Evolutionary conservation across 495 filamentous ascomycete genomes (phyloP), one percentile per base, ranked within the genome.

Genomic region (Astrocystis sublimbata): DNA sequence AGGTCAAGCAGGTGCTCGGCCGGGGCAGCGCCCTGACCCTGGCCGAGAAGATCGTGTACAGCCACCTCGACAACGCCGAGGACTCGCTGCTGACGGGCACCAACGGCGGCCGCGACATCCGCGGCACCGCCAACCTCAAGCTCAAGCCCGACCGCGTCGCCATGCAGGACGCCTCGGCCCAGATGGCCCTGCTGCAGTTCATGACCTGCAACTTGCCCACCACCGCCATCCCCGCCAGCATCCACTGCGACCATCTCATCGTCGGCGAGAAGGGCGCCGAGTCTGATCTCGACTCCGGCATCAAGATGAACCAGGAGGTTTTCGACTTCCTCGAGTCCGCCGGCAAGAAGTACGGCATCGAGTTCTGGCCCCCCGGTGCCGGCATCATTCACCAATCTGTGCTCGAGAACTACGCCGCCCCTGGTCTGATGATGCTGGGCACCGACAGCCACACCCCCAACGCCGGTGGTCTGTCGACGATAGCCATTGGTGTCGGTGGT

Each of bases 221-320:
- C 55, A 96, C 94, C 1, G 92, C 92, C n/a, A 93, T 98, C 31
- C 94, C 94, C 13, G 93, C 94, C 33, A 96, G 92, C 75, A 98
- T 98, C 61, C 94, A 98, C 79, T 98, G 94, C 72, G 94, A 98
- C 76, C 94, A 98, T 72, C 91, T 98, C 88, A 98, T 98, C 81
- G 93, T 98, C 50, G 94, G 94, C 65, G 85, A 92, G 69, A 86
- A 86, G 65, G 94, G 94, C 56, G 94, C 94, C 23, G 89, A 96
- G 70, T 85, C 87, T 30, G 94, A 98, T 79, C 77, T 98, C 35
- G 87, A 92, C 12, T 84, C 86, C 24, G 93, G 91, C 42, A 96
- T 98, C 55, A 80, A 88, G 77, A 90, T 91, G 38, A 98, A 98
- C 74, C 90, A 92, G 73, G 94, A 98, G 79, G 92, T 98, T 4